These are phyloP conservation scores for Magnolia sinica DNA, from an alignment of 164 flowering plant species.

Conservation along the genomic window DNA sequence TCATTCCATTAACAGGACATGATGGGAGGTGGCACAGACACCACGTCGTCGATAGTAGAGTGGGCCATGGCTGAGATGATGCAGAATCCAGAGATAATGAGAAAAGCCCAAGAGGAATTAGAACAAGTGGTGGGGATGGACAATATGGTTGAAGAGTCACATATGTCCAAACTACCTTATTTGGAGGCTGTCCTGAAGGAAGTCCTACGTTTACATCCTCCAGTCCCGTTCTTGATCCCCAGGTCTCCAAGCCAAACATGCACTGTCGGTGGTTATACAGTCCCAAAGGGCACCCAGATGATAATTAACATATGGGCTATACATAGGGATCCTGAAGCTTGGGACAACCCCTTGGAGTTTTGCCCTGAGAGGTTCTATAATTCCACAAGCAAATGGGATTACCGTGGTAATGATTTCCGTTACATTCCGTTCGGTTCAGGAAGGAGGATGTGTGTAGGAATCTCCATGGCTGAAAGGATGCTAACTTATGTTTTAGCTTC, in stretches of 20 bases:
- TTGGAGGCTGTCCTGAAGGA: constrained; percentile 2
- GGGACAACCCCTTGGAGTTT: constrained; percentile 20
- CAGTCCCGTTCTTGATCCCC: neutral
- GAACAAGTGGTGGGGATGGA: neutral
- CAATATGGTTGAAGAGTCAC: neutral
- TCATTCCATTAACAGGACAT: neutral
- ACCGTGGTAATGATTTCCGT: constrained; percentile 1
- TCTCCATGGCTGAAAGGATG: constrained; percentile 5
- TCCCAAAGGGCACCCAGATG: neutral
- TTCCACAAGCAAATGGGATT: neutral
- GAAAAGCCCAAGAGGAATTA: neutral
- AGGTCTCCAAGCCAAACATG: neutral
- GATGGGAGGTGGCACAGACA: neutral
- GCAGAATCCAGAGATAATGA: neutral
- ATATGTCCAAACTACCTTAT: neutral
- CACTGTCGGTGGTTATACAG: constrained; percentile 1
- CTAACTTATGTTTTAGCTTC: neutral
- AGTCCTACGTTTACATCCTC: constrained; percentile 1
- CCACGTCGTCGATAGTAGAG: neutral
- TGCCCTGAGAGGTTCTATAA: constrained; percentile 9
- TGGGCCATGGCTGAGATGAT: constrained; percentile 8
- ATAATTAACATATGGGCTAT: constrained; percentile 7
- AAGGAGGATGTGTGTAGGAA: neutral
- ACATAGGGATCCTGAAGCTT: constrained; percentile 7
- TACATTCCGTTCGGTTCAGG: constrained; percentile 7